phyloP scores from a whole-genome alignment of 495 filamentous ascomycete genomes.

The Xylaria cubensis region DNA sequence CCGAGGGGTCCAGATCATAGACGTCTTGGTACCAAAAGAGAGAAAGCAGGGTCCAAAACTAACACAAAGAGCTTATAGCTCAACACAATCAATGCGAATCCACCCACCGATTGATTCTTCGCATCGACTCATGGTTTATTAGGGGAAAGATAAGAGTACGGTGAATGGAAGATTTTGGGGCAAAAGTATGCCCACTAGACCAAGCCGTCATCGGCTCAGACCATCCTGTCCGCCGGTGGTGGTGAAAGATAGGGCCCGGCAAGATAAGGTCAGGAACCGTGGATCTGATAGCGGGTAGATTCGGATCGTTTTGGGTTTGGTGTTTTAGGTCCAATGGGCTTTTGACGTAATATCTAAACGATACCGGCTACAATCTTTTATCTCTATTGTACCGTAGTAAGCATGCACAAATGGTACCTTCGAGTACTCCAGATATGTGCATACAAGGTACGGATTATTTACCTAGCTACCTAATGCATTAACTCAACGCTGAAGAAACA shows the following conservation, averaged over 20 bases:
- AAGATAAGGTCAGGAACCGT: slow-evolving; percentile 22
- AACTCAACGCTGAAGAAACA: not conserved
- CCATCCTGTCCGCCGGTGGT: slow-evolving; percentile 12
- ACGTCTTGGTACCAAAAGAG: not conserved
- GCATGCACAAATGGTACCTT: not conserved
- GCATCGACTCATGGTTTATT: not conserved
- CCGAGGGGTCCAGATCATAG: not conserved
- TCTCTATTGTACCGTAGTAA: not conserved
- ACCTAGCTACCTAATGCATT: not conserved
- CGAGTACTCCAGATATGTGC: not conserved
- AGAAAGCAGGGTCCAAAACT: not conserved
- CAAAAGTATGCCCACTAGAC: slow-evolving; percentile 9
- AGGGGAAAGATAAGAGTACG: not conserved
- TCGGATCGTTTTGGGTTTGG: slow-evolving; percentile 5
- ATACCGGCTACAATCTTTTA: not conserved
- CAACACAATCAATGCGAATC: not conserved
- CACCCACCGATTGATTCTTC: not conserved
- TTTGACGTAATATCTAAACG: slow-evolving; percentile 12
- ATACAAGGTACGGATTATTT: not conserved
- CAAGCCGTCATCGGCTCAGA: slow-evolving; percentile 22
- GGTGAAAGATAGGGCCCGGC: slow-evolving; percentile 16
- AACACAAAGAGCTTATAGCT: not conserved
- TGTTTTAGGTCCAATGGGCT: not conserved
- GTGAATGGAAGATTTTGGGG: not conserved
- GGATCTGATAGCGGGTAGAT: slow-evolving; percentile 23